A percentile compares a stretch with the other conserved stretches of the same genome.
These are phyloP conservation scores for Acacia pycnantha DNA, from an alignment of 331 rosid genomes.

Conservation along the genomic window DNA sequence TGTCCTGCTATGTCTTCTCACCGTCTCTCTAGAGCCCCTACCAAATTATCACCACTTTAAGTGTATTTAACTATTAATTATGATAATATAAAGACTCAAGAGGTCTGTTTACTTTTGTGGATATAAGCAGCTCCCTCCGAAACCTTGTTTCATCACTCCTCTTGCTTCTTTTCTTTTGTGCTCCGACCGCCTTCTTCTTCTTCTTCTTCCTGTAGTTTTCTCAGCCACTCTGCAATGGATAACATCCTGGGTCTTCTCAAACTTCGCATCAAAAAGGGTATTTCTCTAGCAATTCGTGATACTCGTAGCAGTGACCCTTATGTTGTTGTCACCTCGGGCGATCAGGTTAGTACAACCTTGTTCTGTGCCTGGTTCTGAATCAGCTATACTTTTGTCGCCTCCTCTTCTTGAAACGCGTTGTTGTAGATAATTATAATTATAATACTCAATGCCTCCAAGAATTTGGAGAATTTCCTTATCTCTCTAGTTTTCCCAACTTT, in stretches of 20 bases:
- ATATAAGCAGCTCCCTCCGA: background rate
- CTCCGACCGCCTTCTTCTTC: no score
- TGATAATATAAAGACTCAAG: background rate
- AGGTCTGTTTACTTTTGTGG: background rate
- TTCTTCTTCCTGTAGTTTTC: background rate
- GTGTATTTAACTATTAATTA: no score
- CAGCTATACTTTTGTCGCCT: background rate
- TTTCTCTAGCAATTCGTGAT: slow-evolving; percentile 64
- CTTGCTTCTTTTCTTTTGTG: background rate
- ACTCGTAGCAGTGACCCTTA: slow-evolving; percentile 73
- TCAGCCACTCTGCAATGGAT: slow-evolving; percentile 36
- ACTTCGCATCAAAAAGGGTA: slow-evolving; percentile 62
- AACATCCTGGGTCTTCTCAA: slow-evolving; percentile 62
- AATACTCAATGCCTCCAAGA: background rate
- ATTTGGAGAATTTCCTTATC: background rate
- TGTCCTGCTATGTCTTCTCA: background rate
- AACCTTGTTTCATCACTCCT: background rate
- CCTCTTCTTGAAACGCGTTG: background rate
- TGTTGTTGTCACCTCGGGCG: slow-evolving; percentile 52
- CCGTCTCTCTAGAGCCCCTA: no score
- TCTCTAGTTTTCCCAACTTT: background rate
- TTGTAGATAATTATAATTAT: no score
- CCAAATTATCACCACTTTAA: no score
- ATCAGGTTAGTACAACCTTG: slow-evolving; percentile 37
- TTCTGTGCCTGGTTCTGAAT: background rate